phyloP scores from a whole-genome alignment of 257 asterid genomes.

The Capsicum pubescens region DNA sequence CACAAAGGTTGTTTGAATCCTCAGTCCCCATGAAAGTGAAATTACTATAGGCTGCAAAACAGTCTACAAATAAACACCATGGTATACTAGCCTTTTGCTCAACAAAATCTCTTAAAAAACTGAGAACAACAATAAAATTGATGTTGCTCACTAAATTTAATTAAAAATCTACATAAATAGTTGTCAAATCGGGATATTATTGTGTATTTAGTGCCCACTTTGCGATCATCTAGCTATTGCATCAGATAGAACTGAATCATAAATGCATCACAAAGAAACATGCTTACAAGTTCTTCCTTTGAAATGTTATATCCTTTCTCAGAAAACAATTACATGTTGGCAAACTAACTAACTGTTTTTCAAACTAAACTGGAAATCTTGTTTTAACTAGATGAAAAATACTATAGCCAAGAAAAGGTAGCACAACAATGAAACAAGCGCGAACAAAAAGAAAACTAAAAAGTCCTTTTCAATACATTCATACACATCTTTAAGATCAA shows the following conservation, averaged over 20 bases:
- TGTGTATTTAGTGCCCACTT: slow-evolving; percentile 5
- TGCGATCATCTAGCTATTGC: background rate
- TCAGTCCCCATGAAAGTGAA: slow-evolving; percentile 58
- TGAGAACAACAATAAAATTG: background rate
- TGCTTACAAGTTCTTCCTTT: background rate
- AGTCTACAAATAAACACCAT: slow-evolving; percentile 25
- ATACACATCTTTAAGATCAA: background rate
- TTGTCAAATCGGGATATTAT: background rate
- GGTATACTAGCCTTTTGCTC: slow-evolving; percentile 2
- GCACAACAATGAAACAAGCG: background rate
- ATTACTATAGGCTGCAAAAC: slow-evolving; percentile 17
- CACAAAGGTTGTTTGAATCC: slow-evolving; percentile 54
- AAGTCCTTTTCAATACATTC: background rate
- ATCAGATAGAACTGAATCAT: background rate
- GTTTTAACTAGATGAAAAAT: background rate
- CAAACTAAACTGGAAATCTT: background rate
- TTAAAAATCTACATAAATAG: background rate
- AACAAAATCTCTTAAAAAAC: background rate
- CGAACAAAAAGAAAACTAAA: background rate
- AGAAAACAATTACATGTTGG: background rate
- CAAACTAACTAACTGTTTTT: background rate
- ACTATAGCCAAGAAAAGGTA: background rate
- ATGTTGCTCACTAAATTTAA: background rate
- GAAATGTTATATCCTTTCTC: background rate
- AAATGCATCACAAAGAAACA: background rate